Evolutionary conservation across 169 alveolate genomes (phyloP), one percentile per base, ranked within the genome.

Genomic region (Cryptosporidium xiaoi): DNA sequence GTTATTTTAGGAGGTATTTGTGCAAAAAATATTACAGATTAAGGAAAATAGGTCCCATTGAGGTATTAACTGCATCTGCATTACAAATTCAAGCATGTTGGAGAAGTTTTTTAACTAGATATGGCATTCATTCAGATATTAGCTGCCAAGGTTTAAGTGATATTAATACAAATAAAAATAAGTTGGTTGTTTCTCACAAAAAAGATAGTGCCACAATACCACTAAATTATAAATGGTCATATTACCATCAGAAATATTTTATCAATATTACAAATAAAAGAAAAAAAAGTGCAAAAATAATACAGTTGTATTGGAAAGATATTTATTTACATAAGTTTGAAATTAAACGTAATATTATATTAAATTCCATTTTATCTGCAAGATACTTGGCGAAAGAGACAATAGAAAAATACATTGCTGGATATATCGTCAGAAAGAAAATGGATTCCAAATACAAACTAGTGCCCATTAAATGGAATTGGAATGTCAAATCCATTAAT

Each of bases 21-120:
- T 77, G 87, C 51, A 77, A 27, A 12, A 77, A 77, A 18, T 56
- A 77, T n/a, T 56, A 56, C 8, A 31, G 58, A 20, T 40, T 77
- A 36, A 36, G 65, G 56, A 77, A 60, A 27, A 20, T 40, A n/a
- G 87, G 87, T 16, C 87, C 87, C 4, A 44, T 77, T 13, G 64
- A 77, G n/a, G 50, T 60, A 16, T 15, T 77, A 18, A 77, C 34
- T 34, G 46, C 40, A 27, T 77, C 87, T 34, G 87, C 87, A 15
- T n/a, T 60, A 36, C 87, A 77, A 27, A 77, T 77, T n/a, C 87
- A 77, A 48, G 87, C 87, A 10, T 77, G 87, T 44, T 77, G 87
- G 87, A 56, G 87, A 20, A 62, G 87, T 24, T 77, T 77, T 33
- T 40, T 77, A 40, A 46, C 64, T 60, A 77, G 87, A 5, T 77